These are phyloP conservation scores for Trichosporon sp. DNA, from an alignment of 1,284 basidiomycete genomes.

Conservation along the genomic window DNA sequence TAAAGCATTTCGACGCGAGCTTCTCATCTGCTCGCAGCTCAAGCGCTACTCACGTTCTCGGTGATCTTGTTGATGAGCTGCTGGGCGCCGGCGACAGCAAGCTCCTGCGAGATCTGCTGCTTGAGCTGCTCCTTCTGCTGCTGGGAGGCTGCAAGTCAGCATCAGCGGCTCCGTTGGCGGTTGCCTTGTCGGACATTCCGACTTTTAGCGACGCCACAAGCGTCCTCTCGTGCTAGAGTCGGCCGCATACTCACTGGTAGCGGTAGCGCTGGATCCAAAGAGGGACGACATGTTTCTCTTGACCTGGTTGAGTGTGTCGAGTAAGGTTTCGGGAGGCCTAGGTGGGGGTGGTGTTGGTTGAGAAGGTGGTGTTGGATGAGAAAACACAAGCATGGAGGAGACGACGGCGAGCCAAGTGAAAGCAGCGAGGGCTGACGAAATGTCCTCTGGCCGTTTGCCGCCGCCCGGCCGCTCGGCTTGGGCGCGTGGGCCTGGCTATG, in stretches of 20 bases:
- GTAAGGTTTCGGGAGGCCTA: too few species aligned
- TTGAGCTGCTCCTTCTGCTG: constrained; percentile 50
- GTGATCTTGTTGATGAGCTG: constrained; percentile 51
- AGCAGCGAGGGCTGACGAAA: background rate
- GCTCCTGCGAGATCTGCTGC: constrained; percentile 48
- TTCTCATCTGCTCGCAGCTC: background rate
- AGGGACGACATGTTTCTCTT: constrained; percentile 17
- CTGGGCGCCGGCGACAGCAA: constrained; percentile 49
- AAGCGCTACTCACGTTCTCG: constrained; percentile 43
- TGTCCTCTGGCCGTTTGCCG: background rate
- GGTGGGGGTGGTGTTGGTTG: too few species aligned
- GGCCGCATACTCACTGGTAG: constrained; percentile 4
- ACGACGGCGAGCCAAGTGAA: background rate
- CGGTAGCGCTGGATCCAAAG: constrained; percentile 10
- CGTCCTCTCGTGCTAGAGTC: background rate
- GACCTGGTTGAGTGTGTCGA: too few species aligned
- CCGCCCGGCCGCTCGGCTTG: constrained; percentile 4
- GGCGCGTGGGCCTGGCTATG: background rate
- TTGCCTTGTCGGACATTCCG: background rate
- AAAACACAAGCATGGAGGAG: background rate
- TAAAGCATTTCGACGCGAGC: background rate
- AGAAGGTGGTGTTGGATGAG: background rate
- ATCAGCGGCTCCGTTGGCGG: too few species aligned
- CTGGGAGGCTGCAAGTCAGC: constrained; percentile 37
- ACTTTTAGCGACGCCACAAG: background rate